These are phyloP conservation scores for Cadophora sp. DNA, from an alignment of 2,329 filamentous ascomycete genomes.

Conservation along the genomic window DNA sequence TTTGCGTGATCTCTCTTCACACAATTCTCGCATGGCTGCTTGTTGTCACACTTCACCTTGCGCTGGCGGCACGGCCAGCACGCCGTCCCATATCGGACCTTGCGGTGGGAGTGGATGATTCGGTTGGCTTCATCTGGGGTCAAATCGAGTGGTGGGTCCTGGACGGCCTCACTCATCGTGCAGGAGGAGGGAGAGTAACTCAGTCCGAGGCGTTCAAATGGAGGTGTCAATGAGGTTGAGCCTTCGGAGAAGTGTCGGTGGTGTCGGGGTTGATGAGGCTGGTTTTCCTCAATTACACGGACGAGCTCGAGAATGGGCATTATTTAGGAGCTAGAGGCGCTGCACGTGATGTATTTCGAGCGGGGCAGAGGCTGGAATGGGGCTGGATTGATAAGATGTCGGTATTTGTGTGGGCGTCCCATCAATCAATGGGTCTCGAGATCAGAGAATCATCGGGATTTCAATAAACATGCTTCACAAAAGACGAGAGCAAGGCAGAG, in stretches of 20 bases:
- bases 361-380: not conserved
- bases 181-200: slow-evolving; percentile 20
- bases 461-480: not conserved
- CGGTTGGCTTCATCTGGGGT: slow-evolving; percentile 67
- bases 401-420: not conserved
- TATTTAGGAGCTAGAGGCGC: not conserved
- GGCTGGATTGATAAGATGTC: not conserved
- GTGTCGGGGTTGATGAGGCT: slow-evolving; percentile 13
- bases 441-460: slow-evolving; percentile 5
- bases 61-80: slow-evolving; percentile 73
- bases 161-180: slow-evolving; percentile 34
- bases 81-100: slow-evolving; percentile 64
- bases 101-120: slow-evolving; percentile 73
- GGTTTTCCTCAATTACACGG: not conserved
- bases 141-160: slow-evolving; percentile 35
- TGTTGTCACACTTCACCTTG: slow-evolving; percentile 74
- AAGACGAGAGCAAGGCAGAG: not conserved
- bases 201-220: slow-evolving; percentile 24
- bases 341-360: not conserved
- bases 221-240: not conserved
- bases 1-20: slow-evolving; percentile 69
- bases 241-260: slow-evolving; percentile 33
- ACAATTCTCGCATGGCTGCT: slow-evolving; percentile 72
- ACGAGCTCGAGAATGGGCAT: slow-evolving; percentile 18
- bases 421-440: slow-evolving; percentile 4